Evolutionary conservation across 2,329 filamentous ascomycete genomes (phyloP).

Genomic region (Xylariaceae sp.): DNA sequence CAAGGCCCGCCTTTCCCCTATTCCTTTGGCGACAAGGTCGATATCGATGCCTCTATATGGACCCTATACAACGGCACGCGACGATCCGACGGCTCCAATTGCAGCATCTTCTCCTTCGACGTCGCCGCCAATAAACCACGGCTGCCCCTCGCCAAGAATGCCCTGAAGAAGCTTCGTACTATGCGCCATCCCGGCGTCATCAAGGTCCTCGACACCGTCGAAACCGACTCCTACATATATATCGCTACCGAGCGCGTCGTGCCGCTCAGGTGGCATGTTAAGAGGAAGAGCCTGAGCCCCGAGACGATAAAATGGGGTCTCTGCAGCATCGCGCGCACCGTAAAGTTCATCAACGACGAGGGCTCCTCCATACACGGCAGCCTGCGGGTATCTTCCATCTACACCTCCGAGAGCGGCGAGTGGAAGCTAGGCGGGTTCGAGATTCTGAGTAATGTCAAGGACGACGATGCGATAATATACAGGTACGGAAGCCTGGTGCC

Average conservation of each 20-base stretch:
- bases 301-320: constrained; percentile 98
- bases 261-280: constrained; percentile 84
- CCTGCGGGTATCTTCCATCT: constrained; percentile 79
- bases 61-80: constrained; percentile 91
- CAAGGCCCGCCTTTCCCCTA: constrained; percentile 93
- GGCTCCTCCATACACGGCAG: constrained; percentile 87
- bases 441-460: constrained; percentile 87
- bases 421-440: constrained; percentile 97
- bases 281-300: constrained; percentile 76
- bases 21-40: constrained; percentile 85
- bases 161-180: constrained; percentile 87
- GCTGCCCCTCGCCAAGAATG: constrained; percentile 84
- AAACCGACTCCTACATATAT: constrained; percentile 95
- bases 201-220: constrained; percentile 88
- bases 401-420: constrained; percentile 91
- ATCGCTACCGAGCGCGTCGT: constrained; percentile 88
- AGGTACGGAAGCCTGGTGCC: constrained; percentile 84
- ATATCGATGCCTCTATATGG: constrained; percentile 92
- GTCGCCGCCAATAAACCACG: constrained; percentile 72
- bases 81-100: constrained; percentile 86
- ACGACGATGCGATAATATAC: constrained; percentile 92
- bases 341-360: constrained; percentile 95
- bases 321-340: constrained; percentile 77
- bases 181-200: constrained; percentile 91
- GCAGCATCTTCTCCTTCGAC: constrained; percentile 97